Conservation (phyloP, 495 filamentous ascomycete genomes). For the Xylaria curta region DNA sequence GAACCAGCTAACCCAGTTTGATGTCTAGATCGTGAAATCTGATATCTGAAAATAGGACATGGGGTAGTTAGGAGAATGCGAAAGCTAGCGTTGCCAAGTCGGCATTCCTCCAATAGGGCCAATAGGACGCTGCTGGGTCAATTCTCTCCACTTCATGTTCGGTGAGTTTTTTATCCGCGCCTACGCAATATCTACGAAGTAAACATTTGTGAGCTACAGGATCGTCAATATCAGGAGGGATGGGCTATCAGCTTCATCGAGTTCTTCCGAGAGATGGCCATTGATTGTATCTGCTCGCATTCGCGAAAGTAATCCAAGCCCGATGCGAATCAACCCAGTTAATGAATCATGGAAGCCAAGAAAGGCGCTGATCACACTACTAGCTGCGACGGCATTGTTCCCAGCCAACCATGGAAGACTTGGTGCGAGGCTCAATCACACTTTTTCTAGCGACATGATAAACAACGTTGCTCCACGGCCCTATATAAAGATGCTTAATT, state of each 20-base stretch:
- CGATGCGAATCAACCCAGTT: background rate
- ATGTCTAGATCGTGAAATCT: too few relatives aligned
- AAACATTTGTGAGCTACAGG: background rate
- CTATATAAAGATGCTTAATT: background rate
- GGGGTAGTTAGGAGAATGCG: slow-evolving; percentile 8
- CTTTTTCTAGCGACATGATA: background rate
- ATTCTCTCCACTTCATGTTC: background rate
- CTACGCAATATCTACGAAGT: background rate
- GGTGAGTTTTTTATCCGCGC: slow-evolving; percentile 1
- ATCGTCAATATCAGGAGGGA: background rate
- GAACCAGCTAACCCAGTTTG: too few relatives aligned
- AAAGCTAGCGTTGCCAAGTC: background rate
- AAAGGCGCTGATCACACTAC: background rate
- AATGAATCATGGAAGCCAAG: background rate
- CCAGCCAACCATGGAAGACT: too few relatives aligned
- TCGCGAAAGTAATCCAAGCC: background rate
- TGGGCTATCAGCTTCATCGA: background rate
- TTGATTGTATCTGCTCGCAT: background rate
- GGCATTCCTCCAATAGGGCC: background rate
- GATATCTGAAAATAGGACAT: too few relatives aligned
- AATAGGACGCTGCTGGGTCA: too few relatives aligned
- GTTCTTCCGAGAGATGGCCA: background rate
- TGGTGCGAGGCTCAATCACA: too few relatives aligned
- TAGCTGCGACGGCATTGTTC: too few relatives aligned
- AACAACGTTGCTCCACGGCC: background rate